Conservation (phyloP, 179 eudicot species). For the Carnegiea gigantea region DNA sequence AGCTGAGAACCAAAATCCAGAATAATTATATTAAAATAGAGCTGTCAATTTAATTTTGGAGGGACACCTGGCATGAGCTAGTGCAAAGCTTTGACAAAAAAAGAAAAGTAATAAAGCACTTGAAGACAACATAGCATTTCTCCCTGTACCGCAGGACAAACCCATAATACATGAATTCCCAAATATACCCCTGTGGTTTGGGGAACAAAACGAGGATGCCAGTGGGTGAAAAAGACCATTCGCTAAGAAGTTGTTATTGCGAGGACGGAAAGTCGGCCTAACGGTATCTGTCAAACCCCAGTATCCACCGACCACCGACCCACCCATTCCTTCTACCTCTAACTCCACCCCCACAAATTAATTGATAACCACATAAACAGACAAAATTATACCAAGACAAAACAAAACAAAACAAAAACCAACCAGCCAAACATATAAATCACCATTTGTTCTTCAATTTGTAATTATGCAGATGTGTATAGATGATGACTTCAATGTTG, state of each 20-base stretch:
- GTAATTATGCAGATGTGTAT: neutral
- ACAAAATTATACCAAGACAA: neutral
- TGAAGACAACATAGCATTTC: constrained; percentile 16
- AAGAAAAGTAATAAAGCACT: neutral
- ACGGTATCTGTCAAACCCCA: constrained; percentile 31
- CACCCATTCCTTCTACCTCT: neutral
- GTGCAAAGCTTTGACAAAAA: neutral
- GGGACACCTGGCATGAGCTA: neutral
- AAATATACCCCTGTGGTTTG: constrained; percentile 2
- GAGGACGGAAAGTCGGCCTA: constrained; percentile 40
- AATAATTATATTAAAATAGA: too few relatives aligned
- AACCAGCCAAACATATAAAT: neutral
- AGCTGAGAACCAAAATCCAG: too few relatives aligned
- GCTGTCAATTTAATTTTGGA: neutral
- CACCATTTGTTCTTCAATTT: neutral
- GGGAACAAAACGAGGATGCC: neutral
- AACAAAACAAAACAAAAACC: neutral
- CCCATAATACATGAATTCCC: neutral
- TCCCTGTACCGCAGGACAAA: constrained; percentile 9
- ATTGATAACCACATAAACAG: neutral
- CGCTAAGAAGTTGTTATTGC: constrained; percentile 26
- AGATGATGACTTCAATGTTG: too few relatives aligned
- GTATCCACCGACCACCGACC: constrained; percentile 68
- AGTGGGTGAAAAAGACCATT: constrained; percentile 26
- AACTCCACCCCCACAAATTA: neutral